Conservation (phyloP, 495 filamentous ascomycete species). For the Penicillium bovifimosum region DNA sequence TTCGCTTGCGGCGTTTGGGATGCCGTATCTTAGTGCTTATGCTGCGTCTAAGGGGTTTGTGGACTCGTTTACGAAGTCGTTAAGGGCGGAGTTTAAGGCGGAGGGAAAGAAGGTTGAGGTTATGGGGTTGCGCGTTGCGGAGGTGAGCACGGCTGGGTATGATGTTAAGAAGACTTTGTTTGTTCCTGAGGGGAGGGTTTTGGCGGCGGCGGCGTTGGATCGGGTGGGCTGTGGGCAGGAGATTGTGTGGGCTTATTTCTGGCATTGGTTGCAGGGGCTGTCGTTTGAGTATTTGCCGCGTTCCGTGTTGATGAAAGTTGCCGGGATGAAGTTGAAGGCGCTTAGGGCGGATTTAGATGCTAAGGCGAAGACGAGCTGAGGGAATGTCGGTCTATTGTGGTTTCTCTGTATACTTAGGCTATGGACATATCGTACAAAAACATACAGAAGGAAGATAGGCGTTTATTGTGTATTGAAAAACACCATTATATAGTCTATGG, state of each 20-base stretch:
- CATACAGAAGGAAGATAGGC: neutral
- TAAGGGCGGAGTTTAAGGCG: constrained; percentile 25
- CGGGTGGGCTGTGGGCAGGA: constrained; percentile 27
- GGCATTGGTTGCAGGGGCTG: constrained; percentile 23
- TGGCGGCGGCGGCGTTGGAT: constrained; percentile 27
- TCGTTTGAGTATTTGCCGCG: constrained; percentile 20
- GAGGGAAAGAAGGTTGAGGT: constrained; percentile 26
- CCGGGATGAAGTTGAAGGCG: constrained; percentile 8
- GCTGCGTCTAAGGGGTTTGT: constrained; percentile 36
- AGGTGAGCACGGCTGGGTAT: constrained; percentile 19
- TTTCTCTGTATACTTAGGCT: neutral
- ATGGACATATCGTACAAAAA: neutral
- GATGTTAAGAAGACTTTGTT: constrained; percentile 17
- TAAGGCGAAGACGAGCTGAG: constrained; percentile 14
- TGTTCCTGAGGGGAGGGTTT: constrained; percentile 13
- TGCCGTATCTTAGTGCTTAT: constrained; percentile 37
- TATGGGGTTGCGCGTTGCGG: constrained; percentile 24
- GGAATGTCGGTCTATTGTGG: neutral
- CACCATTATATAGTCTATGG: constrained; percentile 3
- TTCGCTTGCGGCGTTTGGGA: constrained; percentile 23
- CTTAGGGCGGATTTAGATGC: constrained; percentile 10
- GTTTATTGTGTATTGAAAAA: constrained; percentile 1
- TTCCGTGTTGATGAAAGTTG: constrained; percentile 16
- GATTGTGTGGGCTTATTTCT: constrained; percentile 26
- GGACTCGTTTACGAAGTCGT: constrained; percentile 24